A percentile compares a stretch with the other conserved stretches of the same genome.
phyloP scores from a whole-genome alignment of 805 yeast species.

The Ogataea sp. region DNA sequence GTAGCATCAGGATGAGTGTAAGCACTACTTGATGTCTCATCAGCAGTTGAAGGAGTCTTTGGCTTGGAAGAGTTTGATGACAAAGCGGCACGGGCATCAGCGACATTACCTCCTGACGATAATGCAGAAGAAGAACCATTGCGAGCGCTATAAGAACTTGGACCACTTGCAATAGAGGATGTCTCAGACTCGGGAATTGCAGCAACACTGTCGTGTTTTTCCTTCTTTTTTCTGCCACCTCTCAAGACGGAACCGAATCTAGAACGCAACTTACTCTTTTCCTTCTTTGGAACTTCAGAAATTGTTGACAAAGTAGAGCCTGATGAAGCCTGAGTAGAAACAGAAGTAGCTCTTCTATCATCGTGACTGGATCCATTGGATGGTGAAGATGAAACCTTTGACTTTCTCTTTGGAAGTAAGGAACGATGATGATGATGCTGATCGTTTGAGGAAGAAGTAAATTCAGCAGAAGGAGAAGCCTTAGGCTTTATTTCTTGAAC shows the following conservation, averaged over 20 bases:
- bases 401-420: slow-evolving; percentile 2
- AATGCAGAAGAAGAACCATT: not conserved
- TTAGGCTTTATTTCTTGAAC: slow-evolving; percentile 4
- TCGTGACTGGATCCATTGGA: slow-evolving; percentile 5
- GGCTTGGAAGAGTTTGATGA: not conserved
- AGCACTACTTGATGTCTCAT: slow-evolving; percentile 1
- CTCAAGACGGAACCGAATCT: slow-evolving; percentile 66
- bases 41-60: not conserved
- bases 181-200: slow-evolving; percentile 25
- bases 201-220: slow-evolving; percentile 16
- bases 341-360: slow-evolving; percentile 2
- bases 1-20: not conserved
- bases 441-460: slow-evolving; percentile 12
- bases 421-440: slow-evolving; percentile 1
- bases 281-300: slow-evolving; percentile 13
- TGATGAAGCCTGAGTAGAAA: slow-evolving; percentile 2
- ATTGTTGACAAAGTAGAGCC: not conserved
- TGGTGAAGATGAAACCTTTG: slow-evolving; percentile 3
- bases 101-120: not conserved
- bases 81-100: not conserved
- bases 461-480: slow-evolving; percentile 7
- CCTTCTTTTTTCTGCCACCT: slow-evolving; percentile 47
- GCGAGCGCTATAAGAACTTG: not conserved
- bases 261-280: slow-evolving; percentile 43
- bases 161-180: slow-evolving; percentile 14